Evolutionary conservation across 192 early-diverging fungal species (phyloP).

Genomic region (Dissophora globulifera): DNA sequence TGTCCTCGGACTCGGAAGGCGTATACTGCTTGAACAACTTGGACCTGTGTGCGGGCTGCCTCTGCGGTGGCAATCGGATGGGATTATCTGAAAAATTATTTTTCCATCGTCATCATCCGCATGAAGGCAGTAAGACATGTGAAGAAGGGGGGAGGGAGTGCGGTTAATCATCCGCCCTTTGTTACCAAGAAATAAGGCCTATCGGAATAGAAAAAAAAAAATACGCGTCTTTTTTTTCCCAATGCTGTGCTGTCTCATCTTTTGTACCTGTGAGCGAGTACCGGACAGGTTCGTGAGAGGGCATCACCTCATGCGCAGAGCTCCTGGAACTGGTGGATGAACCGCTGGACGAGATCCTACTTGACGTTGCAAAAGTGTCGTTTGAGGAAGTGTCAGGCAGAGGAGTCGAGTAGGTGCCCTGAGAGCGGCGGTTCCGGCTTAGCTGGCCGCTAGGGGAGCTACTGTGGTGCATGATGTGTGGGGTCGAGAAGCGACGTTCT

Average conservation of each 20-base stretch:
- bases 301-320: constrained; percentile 9
- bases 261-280: too few species aligned
- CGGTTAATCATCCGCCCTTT: not conserved
- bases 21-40: constrained; percentile 47
- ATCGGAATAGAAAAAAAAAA: too few species aligned
- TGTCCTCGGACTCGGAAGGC: constrained; percentile 40
- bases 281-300: too few species aligned
- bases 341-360: not conserved
- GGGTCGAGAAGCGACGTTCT: not conserved
- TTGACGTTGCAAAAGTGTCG: constrained; percentile 4
- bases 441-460: not conserved
- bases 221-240: constrained; percentile 10
- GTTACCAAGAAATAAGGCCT: too few species aligned
- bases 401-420: constrained; percentile 8
- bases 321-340: constrained; percentile 14
- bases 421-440: constrained; percentile 5
- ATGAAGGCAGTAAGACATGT: not conserved
- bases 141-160: not conserved
- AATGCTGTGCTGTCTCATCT: not conserved
- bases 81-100: constrained; percentile 18
- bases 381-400: constrained; percentile 6
- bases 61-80: constrained; percentile 16
- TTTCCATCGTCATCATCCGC: not conserved
- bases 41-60: constrained; percentile 28
- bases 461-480: not conserved